A percentile compares a stretch with the other conserved stretches of the same genome.
Evolutionary conservation across 305 asterid species (phyloP).

Genomic region (Fraxinus latifolia): DNA sequence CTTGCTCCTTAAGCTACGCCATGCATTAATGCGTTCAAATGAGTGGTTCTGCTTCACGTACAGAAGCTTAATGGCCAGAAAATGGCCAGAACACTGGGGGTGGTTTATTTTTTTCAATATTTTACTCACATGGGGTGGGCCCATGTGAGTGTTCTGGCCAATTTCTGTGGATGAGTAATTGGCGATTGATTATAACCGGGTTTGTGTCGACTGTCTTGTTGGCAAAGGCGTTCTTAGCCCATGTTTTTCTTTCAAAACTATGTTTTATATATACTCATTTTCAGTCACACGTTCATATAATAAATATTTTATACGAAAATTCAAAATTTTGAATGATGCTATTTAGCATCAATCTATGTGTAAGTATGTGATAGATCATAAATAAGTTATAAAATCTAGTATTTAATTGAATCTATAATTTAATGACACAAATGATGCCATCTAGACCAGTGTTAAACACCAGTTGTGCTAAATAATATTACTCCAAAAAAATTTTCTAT

Average conservation of each 20-base stretch:
- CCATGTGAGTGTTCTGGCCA: too few species aligned
- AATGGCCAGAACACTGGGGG: too few species aligned
- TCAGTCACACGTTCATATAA: neutral
- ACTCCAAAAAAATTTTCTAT: too few species aligned
- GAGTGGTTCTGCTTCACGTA: neutral
- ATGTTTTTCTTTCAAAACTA: neutral
- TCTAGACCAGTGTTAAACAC: neutral
- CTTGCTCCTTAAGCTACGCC: neutral
- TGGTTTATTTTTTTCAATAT: too few species aligned
- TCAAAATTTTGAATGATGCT: neutral
- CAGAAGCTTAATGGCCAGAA: too few species aligned
- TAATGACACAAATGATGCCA: neutral
- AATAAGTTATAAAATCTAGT: neutral
- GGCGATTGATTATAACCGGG: neutral
- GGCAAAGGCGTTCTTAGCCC: neutral
- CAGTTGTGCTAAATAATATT: neutral
- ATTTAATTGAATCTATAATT: too few species aligned
- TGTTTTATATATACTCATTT: neutral
- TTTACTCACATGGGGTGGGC: too few species aligned
- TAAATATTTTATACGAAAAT: neutral
- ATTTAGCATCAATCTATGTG: neutral
- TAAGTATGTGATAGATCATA: too few species aligned
- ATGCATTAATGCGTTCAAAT: neutral
- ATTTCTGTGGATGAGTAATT: too few species aligned
- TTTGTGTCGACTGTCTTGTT: neutral